Percentiles rank a stretch among this genome's conserved stretches.
phyloP scores from a whole-genome alignment of 306 rosid genomes.

The Quercus aquifolioides region DNA sequence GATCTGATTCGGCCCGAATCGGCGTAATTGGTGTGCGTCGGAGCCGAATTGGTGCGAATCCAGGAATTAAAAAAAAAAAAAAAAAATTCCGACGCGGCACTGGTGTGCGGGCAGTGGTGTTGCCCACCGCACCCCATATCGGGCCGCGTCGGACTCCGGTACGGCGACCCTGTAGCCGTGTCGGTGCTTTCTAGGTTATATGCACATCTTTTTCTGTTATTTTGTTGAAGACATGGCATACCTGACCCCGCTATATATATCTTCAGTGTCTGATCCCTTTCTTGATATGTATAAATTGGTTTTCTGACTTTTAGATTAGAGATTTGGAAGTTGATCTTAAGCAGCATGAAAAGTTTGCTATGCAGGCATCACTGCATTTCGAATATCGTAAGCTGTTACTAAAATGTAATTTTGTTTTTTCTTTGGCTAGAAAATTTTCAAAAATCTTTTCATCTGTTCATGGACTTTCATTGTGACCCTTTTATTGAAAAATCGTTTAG shows the following conservation, averaged over 20 bases:
- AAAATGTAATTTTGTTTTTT: slow-evolving; percentile 7
- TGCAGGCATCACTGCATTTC: slow-evolving; percentile 57
- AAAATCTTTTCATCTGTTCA: too few species aligned
- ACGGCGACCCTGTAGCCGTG: too few species aligned
- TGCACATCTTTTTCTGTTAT: not conserved
- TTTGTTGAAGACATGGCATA: not conserved
- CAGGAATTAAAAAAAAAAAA: too few species aligned
- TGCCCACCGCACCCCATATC: too few species aligned
- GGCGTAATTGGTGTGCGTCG: too few species aligned
- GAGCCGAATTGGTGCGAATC: too few species aligned
- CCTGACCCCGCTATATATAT: not conserved
- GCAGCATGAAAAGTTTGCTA: slow-evolving; percentile 65
- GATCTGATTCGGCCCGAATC: too few species aligned
- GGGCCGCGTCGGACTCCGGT: too few species aligned
- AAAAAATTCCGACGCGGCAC: too few species aligned
- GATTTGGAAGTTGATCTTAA: slow-evolving; percentile 68
- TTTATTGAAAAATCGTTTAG: too few species aligned
- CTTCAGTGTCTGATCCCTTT: not conserved
- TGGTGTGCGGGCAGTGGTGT: too few species aligned
- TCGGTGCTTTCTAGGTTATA: not conserved
- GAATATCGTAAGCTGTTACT: slow-evolving; percentile 56
- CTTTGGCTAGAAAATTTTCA: not conserved
- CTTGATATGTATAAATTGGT: slow-evolving; percentile 16
- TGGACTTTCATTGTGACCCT: too few species aligned
- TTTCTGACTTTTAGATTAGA: slow-evolving; percentile 54